These are phyloP conservation scores for Phoenix dactylifera DNA, from an alignment of 176 grass and related monocot species.

Conservation along the genomic window DNA sequence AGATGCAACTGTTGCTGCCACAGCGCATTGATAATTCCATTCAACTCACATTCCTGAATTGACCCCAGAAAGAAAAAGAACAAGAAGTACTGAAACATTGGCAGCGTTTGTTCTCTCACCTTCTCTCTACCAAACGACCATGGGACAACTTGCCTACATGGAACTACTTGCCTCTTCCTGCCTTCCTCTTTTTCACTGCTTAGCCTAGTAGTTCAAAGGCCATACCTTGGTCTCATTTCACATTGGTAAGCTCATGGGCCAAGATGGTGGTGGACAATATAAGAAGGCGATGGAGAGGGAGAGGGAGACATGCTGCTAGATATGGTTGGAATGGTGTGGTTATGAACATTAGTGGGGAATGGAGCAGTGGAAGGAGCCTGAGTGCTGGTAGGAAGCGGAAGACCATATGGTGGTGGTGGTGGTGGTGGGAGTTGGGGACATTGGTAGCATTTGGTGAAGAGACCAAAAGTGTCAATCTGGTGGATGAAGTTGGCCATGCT, in stretches of 20 bases:
- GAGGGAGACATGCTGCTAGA: background rate
- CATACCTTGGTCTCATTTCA: no score
- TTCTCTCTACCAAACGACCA: no score
- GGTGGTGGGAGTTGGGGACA: background rate
- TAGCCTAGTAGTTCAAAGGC: no score
- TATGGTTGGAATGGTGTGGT: conserved; percentile 27
- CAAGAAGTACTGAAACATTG: no score
- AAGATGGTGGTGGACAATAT: conserved; percentile 6
- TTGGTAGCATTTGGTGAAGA: conserved; percentile 3
- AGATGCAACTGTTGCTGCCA: no score
- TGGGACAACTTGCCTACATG: no score
- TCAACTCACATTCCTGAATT: background rate
- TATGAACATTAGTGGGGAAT: conserved; percentile 19
- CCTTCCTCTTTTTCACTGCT: no score
- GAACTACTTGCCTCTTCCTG: no score
- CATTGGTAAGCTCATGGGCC: background rate
- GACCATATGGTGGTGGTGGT: conserved; percentile 8
- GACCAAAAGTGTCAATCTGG: background rate
- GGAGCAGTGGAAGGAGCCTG: conserved; percentile 14
- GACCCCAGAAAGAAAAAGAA: background rate
- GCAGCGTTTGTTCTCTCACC: no score
- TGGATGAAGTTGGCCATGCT: conserved; percentile 6
- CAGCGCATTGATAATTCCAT: no score
- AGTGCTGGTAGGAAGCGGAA: background rate
- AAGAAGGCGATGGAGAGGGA: conserved; percentile 18